These are phyloP conservation scores for Rhexocercosporidium sp. DNA, from an alignment of 2,329 filamentous ascomycete species.

Conservation along the genomic window DNA sequence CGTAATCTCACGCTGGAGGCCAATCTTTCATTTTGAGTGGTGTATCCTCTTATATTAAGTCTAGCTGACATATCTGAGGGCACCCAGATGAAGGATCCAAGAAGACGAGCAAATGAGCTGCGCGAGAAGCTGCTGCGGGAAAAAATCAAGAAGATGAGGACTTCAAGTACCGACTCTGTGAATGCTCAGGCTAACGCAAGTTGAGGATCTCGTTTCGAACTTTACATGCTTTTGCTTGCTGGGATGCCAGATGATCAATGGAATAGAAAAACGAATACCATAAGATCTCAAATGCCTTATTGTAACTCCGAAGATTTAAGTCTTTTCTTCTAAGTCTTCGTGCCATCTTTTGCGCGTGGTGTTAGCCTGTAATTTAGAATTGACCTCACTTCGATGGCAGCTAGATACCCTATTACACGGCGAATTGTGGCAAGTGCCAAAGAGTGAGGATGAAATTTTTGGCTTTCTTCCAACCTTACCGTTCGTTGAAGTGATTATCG, in stretches of 20 bases:
- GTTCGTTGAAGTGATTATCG: too few species aligned
- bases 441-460: too few species aligned
- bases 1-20: constrained; percentile 32
- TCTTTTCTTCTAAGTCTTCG: not conserved
- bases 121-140: constrained; percentile 58
- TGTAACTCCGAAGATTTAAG: not conserved
- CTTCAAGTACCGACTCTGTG: constrained; percentile 48
- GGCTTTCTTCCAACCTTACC: too few species aligned
- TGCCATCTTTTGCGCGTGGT: not conserved
- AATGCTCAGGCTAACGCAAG: constrained; percentile 54
- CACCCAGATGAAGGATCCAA: constrained; percentile 45
- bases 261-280: not conserved
- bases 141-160: constrained; percentile 61
- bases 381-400: not conserved
- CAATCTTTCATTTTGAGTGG: constrained; percentile 26
- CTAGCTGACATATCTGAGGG: constrained; percentile 44
- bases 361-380: not conserved
- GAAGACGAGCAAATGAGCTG: constrained; percentile 51
- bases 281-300: not conserved
- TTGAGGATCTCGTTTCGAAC: constrained; percentile 40
- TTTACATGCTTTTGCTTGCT: not conserved
- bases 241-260: not conserved
- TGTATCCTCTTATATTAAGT: constrained; percentile 25
- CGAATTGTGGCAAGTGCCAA: not conserved
- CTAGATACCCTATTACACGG: not conserved